Evolutionary conservation across 2,329 filamentous ascomycete genomes (phyloP).

Genomic region (Monilinia aucupariae): DNA sequence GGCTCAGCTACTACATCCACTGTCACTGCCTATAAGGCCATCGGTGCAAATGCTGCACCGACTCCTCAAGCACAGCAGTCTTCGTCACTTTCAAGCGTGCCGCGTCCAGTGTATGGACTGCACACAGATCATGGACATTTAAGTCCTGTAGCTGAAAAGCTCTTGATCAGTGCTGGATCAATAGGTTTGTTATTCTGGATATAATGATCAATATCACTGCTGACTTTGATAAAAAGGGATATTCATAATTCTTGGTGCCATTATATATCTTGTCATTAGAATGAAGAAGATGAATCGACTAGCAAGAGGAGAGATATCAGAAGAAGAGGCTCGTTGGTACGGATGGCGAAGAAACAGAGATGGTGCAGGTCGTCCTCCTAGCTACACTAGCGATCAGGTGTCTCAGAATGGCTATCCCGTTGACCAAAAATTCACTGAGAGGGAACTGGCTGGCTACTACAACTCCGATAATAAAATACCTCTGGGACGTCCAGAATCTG

Average conservation of each 20-base stretch:
- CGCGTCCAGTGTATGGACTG: not conserved
- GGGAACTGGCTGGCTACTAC: slow-evolving; percentile 8
- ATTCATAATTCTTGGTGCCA: slow-evolving; percentile 30
- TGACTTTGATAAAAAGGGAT: slow-evolving; percentile 24
- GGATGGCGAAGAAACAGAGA: slow-evolving; percentile 26
- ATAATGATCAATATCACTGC: not conserved
- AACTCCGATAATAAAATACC: not conserved
- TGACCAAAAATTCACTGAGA: slow-evolving; percentile 9
- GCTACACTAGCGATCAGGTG: slow-evolving; percentile 5
- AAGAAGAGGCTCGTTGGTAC: slow-evolving; percentile 24
- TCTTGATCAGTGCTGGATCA: slow-evolving; percentile 30
- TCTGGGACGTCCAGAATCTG: slow-evolving; percentile 4
- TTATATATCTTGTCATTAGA: slow-evolving; percentile 28
- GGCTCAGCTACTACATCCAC: slow-evolving; percentile 1
- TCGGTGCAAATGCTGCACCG: not conserved
- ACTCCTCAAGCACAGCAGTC: slow-evolving; percentile 8
- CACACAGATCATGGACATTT: slow-evolving; percentile 19
- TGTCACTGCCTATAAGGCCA: not conserved
- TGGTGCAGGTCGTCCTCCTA: slow-evolving; percentile 16
- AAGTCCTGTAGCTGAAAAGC: slow-evolving; percentile 26
- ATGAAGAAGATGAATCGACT: slow-evolving; percentile 27
- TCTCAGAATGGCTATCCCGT: slow-evolving; percentile 8
- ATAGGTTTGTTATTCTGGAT: slow-evolving; percentile 25
- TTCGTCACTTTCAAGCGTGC: not conserved
- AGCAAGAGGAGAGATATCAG: slow-evolving; percentile 25